phyloP scores from a whole-genome alignment of 768 basidiomycete genomes.

The Rhizopogon vesiculosus region DNA sequence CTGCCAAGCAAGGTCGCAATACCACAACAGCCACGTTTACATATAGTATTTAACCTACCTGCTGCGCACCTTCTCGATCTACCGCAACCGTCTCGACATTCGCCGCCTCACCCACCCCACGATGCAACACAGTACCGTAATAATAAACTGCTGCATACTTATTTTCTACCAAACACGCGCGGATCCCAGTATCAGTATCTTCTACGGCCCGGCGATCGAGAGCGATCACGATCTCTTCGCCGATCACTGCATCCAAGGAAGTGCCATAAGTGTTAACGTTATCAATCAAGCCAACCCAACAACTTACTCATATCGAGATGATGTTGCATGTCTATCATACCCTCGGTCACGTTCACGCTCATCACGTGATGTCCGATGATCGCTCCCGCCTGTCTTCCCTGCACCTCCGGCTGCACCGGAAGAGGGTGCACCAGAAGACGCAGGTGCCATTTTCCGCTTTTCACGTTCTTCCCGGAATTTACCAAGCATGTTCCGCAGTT shows the following conservation, averaged over 20 bases:
- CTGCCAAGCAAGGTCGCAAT: too few relatives aligned
- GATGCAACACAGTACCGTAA: conserved; percentile 14
- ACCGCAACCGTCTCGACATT: conserved; percentile 2
- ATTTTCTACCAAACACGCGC: not conserved
- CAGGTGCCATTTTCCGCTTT: conserved; percentile 62
- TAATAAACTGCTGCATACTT: not conserved
- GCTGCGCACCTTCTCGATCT: conserved; percentile 3
- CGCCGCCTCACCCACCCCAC: conserved; percentile 20
- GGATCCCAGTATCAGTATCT: conserved; percentile 38
- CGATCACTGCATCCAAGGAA: conserved; percentile 45
- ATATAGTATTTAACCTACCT: conserved; percentile 2
- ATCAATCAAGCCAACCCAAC: conserved; percentile 12
- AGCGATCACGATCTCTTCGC: conserved; percentile 68
- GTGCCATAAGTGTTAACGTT: conserved; percentile 8
- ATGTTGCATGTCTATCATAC: conserved; percentile 52
- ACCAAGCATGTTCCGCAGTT: conserved; percentile 88
- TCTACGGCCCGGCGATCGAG: conserved; percentile 65
- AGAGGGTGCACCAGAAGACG: conserved; percentile 33
- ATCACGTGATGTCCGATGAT: conserved; percentile 58
- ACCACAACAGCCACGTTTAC: not conserved
- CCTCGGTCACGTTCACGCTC: conserved; percentile 64
- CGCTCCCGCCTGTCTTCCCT: conserved; percentile 38
- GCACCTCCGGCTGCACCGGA: conserved; percentile 33
- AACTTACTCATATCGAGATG: conserved; percentile 72
- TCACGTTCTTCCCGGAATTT: conserved; percentile 91